phyloP scores from a whole-genome alignment of 2,329 filamentous ascomycete genomes.

The Monosporascus sp. region DNA sequence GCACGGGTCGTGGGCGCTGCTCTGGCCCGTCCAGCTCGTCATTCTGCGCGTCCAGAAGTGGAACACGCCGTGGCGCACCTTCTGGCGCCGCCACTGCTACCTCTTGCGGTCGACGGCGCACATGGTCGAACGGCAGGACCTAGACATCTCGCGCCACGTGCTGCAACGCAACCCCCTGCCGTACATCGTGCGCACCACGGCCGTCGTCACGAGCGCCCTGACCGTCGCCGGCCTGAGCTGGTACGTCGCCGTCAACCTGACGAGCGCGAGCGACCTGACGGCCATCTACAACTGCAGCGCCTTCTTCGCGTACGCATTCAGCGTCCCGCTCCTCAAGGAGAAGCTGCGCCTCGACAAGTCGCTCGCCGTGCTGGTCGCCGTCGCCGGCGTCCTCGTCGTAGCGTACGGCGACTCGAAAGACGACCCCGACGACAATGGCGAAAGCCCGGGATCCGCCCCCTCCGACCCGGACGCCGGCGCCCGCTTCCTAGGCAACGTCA shows the following conservation, averaged over 20 bases:
- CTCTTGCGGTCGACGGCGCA: conserved; percentile 52
- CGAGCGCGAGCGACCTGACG: conserved; percentile 86
- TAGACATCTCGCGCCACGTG: conserved; percentile 53
- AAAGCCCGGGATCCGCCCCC: conserved; percentile 25
- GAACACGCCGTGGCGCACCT: conserved; percentile 71
- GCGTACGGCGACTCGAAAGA: conserved; percentile 75
- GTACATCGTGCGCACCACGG: conserved; percentile 76
- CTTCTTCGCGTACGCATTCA: conserved; percentile 98
- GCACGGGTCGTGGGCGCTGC: conserved; percentile 84
- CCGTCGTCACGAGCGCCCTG: conserved; percentile 75
- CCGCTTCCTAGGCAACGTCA: conserved; percentile 76
- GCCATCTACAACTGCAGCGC: conserved; percentile 99
- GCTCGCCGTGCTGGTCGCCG: conserved; percentile 78
- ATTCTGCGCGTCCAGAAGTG: conserved; percentile 76
- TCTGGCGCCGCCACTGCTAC: conserved; percentile 66
- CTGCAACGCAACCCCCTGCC: conserved; percentile 38
- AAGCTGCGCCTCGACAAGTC: conserved; percentile 80
- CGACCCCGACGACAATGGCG: conserved; percentile 41
- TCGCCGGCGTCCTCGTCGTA: conserved; percentile 86
- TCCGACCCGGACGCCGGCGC: conserved; percentile 44
- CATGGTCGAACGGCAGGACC: conserved; percentile 78
- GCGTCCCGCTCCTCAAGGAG: conserved; percentile 82
- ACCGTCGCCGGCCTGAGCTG: conserved; percentile 89
- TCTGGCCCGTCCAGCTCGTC: conserved; percentile 81
- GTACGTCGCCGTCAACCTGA: conserved; percentile 93